phyloP scores from a whole-genome alignment of 257 asterid genomes.

The Petunia axillaris region DNA sequence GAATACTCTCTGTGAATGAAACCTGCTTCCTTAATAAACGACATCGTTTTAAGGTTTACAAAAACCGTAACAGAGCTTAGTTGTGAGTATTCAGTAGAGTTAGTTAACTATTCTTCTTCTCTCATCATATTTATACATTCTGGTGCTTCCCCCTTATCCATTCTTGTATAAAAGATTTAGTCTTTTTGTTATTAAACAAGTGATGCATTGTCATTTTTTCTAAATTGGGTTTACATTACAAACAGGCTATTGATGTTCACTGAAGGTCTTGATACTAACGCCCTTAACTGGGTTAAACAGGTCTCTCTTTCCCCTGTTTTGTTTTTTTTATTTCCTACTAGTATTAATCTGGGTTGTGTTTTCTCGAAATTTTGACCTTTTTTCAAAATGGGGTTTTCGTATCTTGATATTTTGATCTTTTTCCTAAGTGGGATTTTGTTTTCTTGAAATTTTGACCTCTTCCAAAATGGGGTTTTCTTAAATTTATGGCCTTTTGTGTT shows the following conservation, averaged over 20 bases:
- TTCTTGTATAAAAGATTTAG: background rate
- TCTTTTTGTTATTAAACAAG: background rate
- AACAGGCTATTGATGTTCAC: slow-evolving; percentile 44
- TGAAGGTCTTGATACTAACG: slow-evolving; percentile 52
- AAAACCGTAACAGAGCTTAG: background rate
- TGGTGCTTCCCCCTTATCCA: background rate
- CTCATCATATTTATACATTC: background rate
- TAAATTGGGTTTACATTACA: slow-evolving; percentile 1
- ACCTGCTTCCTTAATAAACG: background rate
- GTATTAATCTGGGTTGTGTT: slow-evolving; percentile 13
- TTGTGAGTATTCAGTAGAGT: no score
- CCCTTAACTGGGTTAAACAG: slow-evolving; percentile 62
- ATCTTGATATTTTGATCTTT: no score
- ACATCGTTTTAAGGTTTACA: background rate
- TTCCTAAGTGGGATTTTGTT: background rate
- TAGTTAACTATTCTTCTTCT: background rate
- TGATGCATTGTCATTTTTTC: background rate
- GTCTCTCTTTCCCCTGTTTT: slow-evolving; percentile 28
- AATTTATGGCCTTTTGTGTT: no score
- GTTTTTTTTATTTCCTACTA: background rate
- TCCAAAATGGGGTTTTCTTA: background rate
- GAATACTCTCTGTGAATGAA: background rate
- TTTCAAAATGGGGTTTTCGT: background rate
- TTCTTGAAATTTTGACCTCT: background rate
- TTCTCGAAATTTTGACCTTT: background rate